A percentile compares a stretch with the other conserved stretches of the same genome.
Conservation (phyloP, 2,329 filamentous ascomycete species). For the Orbilia ellipsospora region DNA sequence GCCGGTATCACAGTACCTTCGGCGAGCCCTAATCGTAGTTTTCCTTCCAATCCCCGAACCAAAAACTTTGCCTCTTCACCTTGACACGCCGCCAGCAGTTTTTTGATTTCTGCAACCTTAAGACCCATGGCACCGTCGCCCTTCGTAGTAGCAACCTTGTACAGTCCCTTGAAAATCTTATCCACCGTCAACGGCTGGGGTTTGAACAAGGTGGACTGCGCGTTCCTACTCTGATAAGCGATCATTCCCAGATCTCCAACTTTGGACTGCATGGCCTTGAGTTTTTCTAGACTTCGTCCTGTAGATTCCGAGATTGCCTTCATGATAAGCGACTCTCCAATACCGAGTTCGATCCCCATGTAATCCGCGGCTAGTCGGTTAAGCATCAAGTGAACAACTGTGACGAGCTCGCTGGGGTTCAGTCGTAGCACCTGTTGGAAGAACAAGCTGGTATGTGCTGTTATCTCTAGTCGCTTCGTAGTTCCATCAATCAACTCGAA, state of each 20-base stretch:
- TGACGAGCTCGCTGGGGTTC: constrained; percentile 85
- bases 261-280: constrained; percentile 95
- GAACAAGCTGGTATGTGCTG: constrained; percentile 88
- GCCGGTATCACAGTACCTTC: constrained; percentile 92
- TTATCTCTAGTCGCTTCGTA: constrained; percentile 87
- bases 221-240: constrained; percentile 92
- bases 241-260: constrained; percentile 95
- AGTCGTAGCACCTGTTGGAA: constrained; percentile 92
- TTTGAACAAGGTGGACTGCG: constrained; percentile 98
- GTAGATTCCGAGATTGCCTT: constrained; percentile 97
- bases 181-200: constrained; percentile 88
- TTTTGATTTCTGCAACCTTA: constrained; percentile 96
- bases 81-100: constrained; percentile 91
- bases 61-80: constrained; percentile 94
- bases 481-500: constrained; percentile 97
- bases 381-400: constrained; percentile 93
- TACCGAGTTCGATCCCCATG: constrained; percentile 95
- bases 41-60: constrained; percentile 91
- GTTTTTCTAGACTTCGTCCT: constrained; percentile 84
- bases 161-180: constrained; percentile 86
- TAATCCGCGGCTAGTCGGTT: constrained; percentile 98
- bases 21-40: constrained; percentile 88
- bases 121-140: constrained; percentile 88
- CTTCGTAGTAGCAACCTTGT: constrained; percentile 85
- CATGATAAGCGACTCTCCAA: constrained; percentile 98